phyloP scores from a whole-genome alignment of 1,139 yeast genomes.

The Saccharomycopsis hybrid region DNA sequence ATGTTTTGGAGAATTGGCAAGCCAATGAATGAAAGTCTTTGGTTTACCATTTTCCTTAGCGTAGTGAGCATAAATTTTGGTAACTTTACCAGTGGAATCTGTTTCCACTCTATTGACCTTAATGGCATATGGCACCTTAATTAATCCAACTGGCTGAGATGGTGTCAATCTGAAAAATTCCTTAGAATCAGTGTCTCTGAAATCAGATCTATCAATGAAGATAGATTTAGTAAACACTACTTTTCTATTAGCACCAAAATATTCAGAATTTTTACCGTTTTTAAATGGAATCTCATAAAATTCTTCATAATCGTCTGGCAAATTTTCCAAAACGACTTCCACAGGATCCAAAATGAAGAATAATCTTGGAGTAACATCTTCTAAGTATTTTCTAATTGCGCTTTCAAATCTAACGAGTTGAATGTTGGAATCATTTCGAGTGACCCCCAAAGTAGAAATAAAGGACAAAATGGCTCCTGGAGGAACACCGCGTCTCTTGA shows the following conservation, averaged over 20 bases:
- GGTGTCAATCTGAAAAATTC: conserved; percentile 88
- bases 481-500: conserved; percentile 96
- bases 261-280: conserved; percentile 61
- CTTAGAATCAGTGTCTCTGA: conserved; percentile 56
- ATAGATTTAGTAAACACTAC: conserved; percentile 72
- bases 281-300: conserved; percentile 77
- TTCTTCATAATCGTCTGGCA: conserved; percentile 68
- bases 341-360: conserved; percentile 91
- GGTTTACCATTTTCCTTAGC: conserved; percentile 58
- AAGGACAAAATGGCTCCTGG: conserved; percentile 97
- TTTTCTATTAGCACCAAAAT: conserved; percentile 53
- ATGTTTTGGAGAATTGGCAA: conserved; percentile 60
- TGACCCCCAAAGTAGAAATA: conserved; percentile 93
- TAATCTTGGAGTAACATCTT: conserved; percentile 87
- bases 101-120: conserved; percentile 64
- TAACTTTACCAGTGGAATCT: conserved; percentile 56
- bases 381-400: conserved; percentile 81
- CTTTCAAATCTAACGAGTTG: conserved; percentile 86
- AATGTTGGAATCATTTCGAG: conserved; percentile 87
- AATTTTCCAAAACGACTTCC: conserved; percentile 74
- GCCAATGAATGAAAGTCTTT: conserved; percentile 96
- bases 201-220: conserved; percentile 83
- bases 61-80: conserved; percentile 72
- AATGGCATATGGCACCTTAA: conserved; percentile 83
- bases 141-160: conserved; percentile 85